These are phyloP conservation scores for Isoetes taiwanensis DNA, from an alignment of 75 land plant species.

Conservation along the genomic window DNA sequence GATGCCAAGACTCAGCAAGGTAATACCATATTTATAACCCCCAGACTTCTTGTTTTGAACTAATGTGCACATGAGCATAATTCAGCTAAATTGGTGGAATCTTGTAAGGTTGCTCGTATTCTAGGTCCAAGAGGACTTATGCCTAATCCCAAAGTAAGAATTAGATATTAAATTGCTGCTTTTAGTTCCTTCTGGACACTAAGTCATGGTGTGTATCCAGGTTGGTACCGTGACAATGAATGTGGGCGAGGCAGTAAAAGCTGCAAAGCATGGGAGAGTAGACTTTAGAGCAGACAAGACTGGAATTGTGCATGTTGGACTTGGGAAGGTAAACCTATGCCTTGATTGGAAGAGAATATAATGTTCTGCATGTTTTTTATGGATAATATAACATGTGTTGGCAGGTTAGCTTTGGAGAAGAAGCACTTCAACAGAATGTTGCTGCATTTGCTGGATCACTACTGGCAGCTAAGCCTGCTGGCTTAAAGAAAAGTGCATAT, in stretches of 20 bases:
- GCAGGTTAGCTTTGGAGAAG: constrained; percentile 66
- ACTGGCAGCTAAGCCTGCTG: constrained; percentile 81
- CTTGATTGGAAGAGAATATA: neutral
- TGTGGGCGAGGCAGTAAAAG: constrained; percentile 48
- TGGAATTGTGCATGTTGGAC: constrained; percentile 83
- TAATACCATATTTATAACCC: constrained; percentile 10
- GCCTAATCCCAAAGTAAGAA: constrained; percentile 74
- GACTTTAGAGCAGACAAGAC: constrained; percentile 74
- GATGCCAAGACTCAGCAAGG: constrained; percentile 76
- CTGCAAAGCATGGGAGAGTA: constrained; percentile 61
- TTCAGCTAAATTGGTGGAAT: neutral
- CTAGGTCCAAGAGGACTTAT: constrained; percentile 69
- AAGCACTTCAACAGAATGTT: constrained; percentile 55
- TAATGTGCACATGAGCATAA: neutral
- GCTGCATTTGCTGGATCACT: constrained; percentile 80
- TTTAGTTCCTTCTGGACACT: neutral
- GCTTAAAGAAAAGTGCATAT: constrained; percentile 62
- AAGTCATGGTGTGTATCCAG: constrained; percentile 19
- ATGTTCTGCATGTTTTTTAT: neutral
- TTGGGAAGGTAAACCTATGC: constrained; percentile 67
- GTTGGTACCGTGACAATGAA: constrained; percentile 70
- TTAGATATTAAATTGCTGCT: neutral
- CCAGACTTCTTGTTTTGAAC: neutral
- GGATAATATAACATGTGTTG: neutral
- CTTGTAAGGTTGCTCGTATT: constrained; percentile 51